These are phyloP conservation scores for Pilobolus umbonatus DNA, from an alignment of 192 early-diverging fungal genomes.

Conservation along the genomic window DNA sequence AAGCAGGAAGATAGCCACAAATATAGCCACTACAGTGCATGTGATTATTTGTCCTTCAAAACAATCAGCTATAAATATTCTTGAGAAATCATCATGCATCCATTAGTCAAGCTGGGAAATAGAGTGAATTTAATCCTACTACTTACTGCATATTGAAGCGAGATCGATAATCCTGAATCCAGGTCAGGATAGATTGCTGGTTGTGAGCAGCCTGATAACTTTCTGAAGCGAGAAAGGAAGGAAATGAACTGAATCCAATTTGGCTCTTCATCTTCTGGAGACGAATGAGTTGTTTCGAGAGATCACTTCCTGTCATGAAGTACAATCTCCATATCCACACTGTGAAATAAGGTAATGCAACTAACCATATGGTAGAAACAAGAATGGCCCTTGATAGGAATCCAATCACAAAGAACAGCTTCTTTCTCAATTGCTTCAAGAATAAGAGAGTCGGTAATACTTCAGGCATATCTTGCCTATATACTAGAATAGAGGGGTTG, in stretches of 20 bases:
- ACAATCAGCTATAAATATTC: constrained; percentile 51
- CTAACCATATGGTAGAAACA: constrained; percentile 72
- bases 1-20: constrained; percentile 71
- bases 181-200: background rate
- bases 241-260: background rate
- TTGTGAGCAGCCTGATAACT: background rate
- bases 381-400: constrained; percentile 54
- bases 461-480: constrained; percentile 74
- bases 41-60: constrained; percentile 86
- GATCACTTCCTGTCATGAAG: constrained; percentile 63
- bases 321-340: constrained; percentile 85
- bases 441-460: constrained; percentile 57
- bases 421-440: constrained; percentile 48
- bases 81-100: background rate
- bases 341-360: constrained; percentile 77
- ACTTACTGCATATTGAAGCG: background rate
- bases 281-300: background rate
- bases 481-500: constrained; percentile 36
- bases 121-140: background rate
- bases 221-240: background rate
- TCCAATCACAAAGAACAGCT: constrained; percentile 30
- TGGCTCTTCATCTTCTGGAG: background rate
- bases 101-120: background rate
- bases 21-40: constrained; percentile 68
- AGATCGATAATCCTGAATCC: background rate